phyloP scores from a whole-genome alignment of 1,284 basidiomycete species.

The Papiliotrema terrestris region DNA sequence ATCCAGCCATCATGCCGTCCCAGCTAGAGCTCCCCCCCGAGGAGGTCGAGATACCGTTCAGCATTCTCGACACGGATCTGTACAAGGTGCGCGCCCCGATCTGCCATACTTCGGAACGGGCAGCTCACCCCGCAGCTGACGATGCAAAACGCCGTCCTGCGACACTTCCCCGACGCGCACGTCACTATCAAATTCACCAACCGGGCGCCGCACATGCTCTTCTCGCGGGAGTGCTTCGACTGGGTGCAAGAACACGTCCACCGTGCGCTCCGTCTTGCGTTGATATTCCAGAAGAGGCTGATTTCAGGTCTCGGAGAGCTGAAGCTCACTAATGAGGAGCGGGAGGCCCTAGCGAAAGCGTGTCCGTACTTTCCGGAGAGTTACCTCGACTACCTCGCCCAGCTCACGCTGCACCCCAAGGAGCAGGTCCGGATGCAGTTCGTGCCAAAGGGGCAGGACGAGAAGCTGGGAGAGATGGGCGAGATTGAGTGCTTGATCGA shows the following conservation, averaged over 20 bases:
- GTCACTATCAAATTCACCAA: conserved; percentile 77
- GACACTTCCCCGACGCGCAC: conserved; percentile 68
- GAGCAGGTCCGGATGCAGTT: conserved; percentile 71
- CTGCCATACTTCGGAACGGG: neutral
- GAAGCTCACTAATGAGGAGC: conserved; percentile 62
- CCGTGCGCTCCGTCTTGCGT: conserved; percentile 55
- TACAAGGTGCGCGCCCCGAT: conserved; percentile 69
- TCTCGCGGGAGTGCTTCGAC: conserved; percentile 67
- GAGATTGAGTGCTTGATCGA: conserved; percentile 67
- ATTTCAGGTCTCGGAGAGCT: conserved; percentile 64
- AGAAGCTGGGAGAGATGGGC: conserved; percentile 63
- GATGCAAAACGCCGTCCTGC: conserved; percentile 91
- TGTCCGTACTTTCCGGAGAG: conserved; percentile 72
- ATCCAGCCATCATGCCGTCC: neutral
- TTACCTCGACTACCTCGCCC: conserved; percentile 73
- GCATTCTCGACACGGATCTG: conserved; percentile 89
- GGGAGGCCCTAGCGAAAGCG: conserved; percentile 60
- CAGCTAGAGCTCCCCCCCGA: conserved; percentile 5
- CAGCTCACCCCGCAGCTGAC: conserved; percentile 61
- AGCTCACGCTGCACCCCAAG: conserved; percentile 71
- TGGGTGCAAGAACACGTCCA: conserved; percentile 63
- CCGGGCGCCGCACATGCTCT: conserved; percentile 66
- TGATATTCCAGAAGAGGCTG: too few relatives aligned
- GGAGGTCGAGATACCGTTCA: conserved; percentile 52
- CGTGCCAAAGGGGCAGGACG: conserved; percentile 53